Evolutionary conservation across 192 early-diverging fungal species (phyloP), one percentile per base, ranked within the genome.

Genomic region (Ambispora gerdemannii): DNA sequence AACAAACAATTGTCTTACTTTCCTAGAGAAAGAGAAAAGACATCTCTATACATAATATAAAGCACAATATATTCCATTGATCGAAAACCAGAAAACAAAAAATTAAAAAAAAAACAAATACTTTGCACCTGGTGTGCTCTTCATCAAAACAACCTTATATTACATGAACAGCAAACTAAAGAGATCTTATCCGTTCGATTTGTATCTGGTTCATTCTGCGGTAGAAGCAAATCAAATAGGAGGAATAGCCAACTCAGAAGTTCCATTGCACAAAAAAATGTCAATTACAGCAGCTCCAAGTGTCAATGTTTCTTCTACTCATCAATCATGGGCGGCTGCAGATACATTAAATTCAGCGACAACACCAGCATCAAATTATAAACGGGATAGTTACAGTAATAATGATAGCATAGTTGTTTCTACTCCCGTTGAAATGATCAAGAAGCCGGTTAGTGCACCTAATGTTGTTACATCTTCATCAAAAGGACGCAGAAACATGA

Each of bases 151-250:
- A n/a, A n/a, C n/a, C n/a, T n/a, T n/a, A n/a, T n/a, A 17, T 65
- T 65, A 67, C 65, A 67, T 67, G 65, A 67, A 31, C 50, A 67
- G 65, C 49, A 35, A 31, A 52, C 3, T 52, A 15, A 67, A 67
- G 52, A 67, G 65, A 67, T 67, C 50, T 32, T 67, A 67, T 50
- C 65, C 65, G 49, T 67, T 67, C 65, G 65, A 25, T 34, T 67
- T 50, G 10, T 10, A 30, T 13, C 38, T 49, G 50, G 6, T 49
- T 28, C 52, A 27, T 52, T 50, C 52, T 22, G 31, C 52, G n/a
- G 65, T 51, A 52, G 65, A 67, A 51, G 22, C 50, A 25, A 20
- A 67, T 35, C 61, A 63, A 25, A 51, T 52, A 43, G 52, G 32
- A 32, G 65, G 32, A n/a, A n/a, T n/a, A n/a, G n/a, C n/a, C n/a